A percentile compares a stretch with the other conserved stretches of the same genome.
Conservation (phyloP, 345 rosid genomes). For the Leavenworthia alabamica region DNA sequence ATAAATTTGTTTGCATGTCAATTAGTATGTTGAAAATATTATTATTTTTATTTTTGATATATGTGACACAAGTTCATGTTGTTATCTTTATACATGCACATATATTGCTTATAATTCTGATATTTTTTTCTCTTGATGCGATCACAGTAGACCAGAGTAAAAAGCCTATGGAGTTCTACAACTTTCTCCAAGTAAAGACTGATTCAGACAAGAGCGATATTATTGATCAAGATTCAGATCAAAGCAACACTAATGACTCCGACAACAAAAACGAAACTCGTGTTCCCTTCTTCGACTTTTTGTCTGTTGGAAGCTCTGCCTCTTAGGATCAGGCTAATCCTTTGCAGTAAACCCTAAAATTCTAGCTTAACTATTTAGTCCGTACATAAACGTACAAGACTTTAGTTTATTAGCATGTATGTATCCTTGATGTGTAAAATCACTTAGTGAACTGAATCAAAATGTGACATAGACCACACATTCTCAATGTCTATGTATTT, state of each 20-base stretch:
- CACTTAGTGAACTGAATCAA: slow-evolving; percentile 4
- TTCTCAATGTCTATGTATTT: not conserved
- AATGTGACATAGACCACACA: not conserved
- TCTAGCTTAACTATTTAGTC: slow-evolving; percentile 14
- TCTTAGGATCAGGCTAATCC: slow-evolving; percentile 18
- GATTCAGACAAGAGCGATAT: slow-evolving; percentile 56
- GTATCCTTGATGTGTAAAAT: slow-evolving; percentile 14
- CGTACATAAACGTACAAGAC: slow-evolving; percentile 16
- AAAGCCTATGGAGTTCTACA: slow-evolving; percentile 47
- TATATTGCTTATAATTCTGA: not conserved
- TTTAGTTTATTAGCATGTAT: slow-evolving; percentile 3
- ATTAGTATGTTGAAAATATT: not conserved
- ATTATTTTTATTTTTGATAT: not conserved
- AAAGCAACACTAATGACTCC: slow-evolving; percentile 12
- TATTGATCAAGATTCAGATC: slow-evolving; percentile 38
- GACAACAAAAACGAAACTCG: slow-evolving; percentile 11
- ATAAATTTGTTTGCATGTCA: not conserved
- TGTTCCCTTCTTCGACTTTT: slow-evolving; percentile 53
- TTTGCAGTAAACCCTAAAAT: not conserved
- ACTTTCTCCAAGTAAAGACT: slow-evolving; percentile 61
- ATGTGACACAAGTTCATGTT: not conserved
- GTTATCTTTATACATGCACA: not conserved
- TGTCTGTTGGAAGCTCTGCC: slow-evolving; percentile 42
- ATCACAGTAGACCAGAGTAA: slow-evolving; percentile 3
- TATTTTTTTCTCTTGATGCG: not conserved